Base-by-base conservation (phyloP, 805 yeast genomes). In the Metschnikowia reukaufii region DNA sequence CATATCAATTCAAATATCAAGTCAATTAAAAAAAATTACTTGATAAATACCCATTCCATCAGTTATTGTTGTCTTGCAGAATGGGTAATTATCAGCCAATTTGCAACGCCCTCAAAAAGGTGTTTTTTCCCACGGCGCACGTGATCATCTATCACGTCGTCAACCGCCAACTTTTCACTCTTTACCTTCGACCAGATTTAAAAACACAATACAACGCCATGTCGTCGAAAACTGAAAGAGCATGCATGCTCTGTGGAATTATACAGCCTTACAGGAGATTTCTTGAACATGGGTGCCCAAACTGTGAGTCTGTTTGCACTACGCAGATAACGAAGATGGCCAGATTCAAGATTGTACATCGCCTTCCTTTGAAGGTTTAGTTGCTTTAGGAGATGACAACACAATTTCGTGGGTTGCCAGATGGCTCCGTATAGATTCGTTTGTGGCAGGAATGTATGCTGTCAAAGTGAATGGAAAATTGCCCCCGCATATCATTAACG, bases 231-330 rank as follows among this genome's bases (percentile, higher is more conserved):
- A 76, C 85, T 8, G 96, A 90, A 53, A 82, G 99, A 74, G 98
- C 98, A 6, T 92, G 99, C 62, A 88, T 92, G 97, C 79, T 94
- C 48, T 92, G 99, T 68, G 98, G 97, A 4, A 78, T 92, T 45
- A 88, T 92, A 45, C 96, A 88, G 61, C 82, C 96, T 4, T 79
- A 86, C 56, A 78, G 56, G 35, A 47, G 77, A 59, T 94, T 94
- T 64, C 81, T 86, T 41, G 83, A 83, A 48, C 81, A 81, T 16
- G 98, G 98, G 6, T 92, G 99, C 67, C 98, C 99, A 12, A 92
- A 92, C 74, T 92, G 99, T 70, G 98, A 89, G 60, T 83, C 91
- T 44, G 81, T 92, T 76, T 92, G 59, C 90, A 86, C 55, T 82
- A 78, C 59, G 78, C 76, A 39, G 85, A 82, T 59, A 84, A 84